Evolutionary conservation across 208 protist species (phyloP), one percentile per base, ranked within the genome.

Genomic region (Trypanosoma theileri): DNA sequence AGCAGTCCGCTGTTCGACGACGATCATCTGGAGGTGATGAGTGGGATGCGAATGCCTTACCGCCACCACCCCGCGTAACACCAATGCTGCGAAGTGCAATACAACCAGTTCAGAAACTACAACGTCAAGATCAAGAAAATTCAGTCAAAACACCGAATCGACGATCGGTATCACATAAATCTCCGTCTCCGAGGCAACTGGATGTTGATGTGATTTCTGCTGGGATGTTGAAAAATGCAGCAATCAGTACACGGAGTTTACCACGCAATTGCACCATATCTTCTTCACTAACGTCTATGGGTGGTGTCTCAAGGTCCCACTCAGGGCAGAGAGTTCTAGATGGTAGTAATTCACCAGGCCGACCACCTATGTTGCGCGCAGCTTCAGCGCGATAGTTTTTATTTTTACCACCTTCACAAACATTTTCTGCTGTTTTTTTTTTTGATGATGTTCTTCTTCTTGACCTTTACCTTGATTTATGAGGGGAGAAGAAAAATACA

Each of bases 321-420:
- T 44, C 57, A 0, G 59, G 45, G 9, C 61, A 70, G 10, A 77
- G 80, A 0, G 74, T 71, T 9, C 70, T 92, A 14, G 82, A 92
- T 54, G 86, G 86, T 12, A 87, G 73, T 61, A 54, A 63, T 13
- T 83, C 81, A 0, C 82, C 86, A 8, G 71, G 80, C 11, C 65
- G 82, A 28, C 86, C 80, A 10, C 85, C 85, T 1, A 70, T 75
- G 21, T 62, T 91, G 41, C 73, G 80, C 10, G 64, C 68, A 4
- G 1, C 42, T 4, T 69, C 75, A 9, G 59, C 19, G 40, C 53
- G 31, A 31, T 76, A 46, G 53, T 67, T 6, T 48, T 22, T 42
- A 13, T 58, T 59, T 8, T 63, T 65, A 17, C 52, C 48, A 16
- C 24, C 35, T 57, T 26, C 6, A 3, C 57, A 17, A 6, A 6